Evolutionary conservation across 345 rosid species (phyloP).

Genomic region (Firmiana major): DNA sequence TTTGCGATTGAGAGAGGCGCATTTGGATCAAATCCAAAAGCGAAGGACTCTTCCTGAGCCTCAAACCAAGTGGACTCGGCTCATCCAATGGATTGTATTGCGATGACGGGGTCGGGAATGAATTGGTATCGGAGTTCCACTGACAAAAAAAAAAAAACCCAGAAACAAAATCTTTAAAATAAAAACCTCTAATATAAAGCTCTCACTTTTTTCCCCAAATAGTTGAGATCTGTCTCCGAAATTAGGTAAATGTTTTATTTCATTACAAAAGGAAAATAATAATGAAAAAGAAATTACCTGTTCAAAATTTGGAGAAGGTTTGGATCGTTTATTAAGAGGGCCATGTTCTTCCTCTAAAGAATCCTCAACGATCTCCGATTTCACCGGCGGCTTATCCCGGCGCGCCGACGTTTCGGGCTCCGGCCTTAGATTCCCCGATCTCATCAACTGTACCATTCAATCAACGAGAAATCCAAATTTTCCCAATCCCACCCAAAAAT

Average conservation of each 20-base stretch:
- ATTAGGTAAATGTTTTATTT: background rate
- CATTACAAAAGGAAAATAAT: background rate
- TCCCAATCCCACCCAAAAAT: background rate
- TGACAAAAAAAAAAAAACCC: constrained; percentile 21
- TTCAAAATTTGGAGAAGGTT: constrained; percentile 36
- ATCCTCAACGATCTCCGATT: constrained; percentile 76
- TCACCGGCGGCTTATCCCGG: constrained; percentile 60
- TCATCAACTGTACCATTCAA: constrained; percentile 76
- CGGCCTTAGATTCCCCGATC: constrained; percentile 47
- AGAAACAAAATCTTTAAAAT: background rate
- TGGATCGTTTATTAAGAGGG: constrained; percentile 68
- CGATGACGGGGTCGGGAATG: constrained; percentile 42
- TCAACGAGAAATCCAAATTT: background rate
- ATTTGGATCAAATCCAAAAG: constrained; percentile 89
- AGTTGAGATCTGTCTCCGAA: background rate
- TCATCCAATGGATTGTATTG: constrained; percentile 79
- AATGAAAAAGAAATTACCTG: constrained; percentile 23
- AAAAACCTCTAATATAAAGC: background rate
- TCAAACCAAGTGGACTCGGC: constrained; percentile 90
- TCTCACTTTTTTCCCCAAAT: background rate
- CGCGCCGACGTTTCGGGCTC: constrained; percentile 44
- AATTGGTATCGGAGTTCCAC: constrained; percentile 62
- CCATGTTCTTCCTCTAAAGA: constrained; percentile 60
- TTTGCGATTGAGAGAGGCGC: constrained; percentile 80
- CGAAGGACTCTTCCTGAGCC: constrained; percentile 91